Percentiles rank a stretch among this genome's conserved stretches.
phyloP scores from a whole-genome alignment of 2,329 filamentous ascomycete species.

The Verticillium nonalfalfae region DNA sequence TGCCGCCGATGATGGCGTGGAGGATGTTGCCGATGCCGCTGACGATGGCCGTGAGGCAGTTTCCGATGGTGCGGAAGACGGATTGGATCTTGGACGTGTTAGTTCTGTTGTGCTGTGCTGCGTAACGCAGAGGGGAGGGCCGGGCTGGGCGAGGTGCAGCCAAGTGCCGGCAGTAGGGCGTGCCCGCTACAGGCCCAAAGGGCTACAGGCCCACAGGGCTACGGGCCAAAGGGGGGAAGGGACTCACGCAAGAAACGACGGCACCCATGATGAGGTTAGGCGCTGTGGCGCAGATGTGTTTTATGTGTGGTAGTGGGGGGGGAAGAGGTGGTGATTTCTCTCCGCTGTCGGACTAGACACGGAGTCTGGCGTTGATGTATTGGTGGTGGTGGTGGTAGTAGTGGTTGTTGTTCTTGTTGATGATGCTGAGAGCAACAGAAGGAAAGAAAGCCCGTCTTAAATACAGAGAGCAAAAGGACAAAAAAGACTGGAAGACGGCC shows the following conservation, averaged over 20 bases:
- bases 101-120: slow-evolving; percentile 4
- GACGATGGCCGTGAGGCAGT: slow-evolving; percentile 61
- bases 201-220: too few relatives aligned
- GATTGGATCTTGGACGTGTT: slow-evolving; percentile 42
- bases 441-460: neutral
- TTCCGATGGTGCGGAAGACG: slow-evolving; percentile 58
- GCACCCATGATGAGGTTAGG: slow-evolving; percentile 60
- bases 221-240: neutral
- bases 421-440: neutral
- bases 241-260: slow-evolving; percentile 75
- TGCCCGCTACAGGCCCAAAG: neutral
- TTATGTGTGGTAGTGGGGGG: neutral
- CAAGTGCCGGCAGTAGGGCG: too few relatives aligned
- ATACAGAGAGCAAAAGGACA: neutral
- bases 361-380: slow-evolving; percentile 6
- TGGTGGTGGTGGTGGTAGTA: too few relatives aligned
- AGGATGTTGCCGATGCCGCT: slow-evolving; percentile 59
- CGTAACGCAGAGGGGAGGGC: neutral
- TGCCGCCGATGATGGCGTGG: slow-evolving; percentile 59
- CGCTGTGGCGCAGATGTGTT: neutral
- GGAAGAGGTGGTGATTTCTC: neutral
- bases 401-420: slow-evolving; percentile 6
- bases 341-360: neutral
- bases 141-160: too few relatives aligned
- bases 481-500: neutral